Base-by-base conservation (phyloP, 2,329 filamentous ascomycete species). In the Xylaria sp. region DNA sequence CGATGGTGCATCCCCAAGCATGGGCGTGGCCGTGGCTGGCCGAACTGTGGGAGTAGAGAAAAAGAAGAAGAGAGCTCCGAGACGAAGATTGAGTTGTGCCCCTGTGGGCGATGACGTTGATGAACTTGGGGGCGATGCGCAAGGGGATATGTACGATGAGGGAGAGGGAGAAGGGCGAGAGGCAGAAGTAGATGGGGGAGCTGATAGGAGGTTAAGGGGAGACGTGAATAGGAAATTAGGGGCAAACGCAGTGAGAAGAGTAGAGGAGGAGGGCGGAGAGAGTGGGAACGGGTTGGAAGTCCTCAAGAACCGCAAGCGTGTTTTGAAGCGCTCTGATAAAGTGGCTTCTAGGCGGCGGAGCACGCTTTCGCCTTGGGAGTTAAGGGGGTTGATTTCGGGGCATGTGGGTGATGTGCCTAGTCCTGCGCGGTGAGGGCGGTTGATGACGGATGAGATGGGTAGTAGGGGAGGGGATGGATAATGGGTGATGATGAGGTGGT, bases 291-390 rank as follows among this genome's bases (percentile, higher is more conserved):
- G 25, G n/a, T 48, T 62, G 18, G 34, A 20, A 18, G 9, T 58
- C 37, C 25, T n/a, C 28, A 62, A 37, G 34, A 74, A 69, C 50
- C 68, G 74, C 51, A 72, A 74, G 60, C 78, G 80, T 3, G 84
- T 84, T 75, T 3, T 25, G 1, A 83, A 80, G 78, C 86, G 82
- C 77, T 84, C 79, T 75, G 89, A 78, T 79, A 90, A 82, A 82
- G 83, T 79, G 9, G 84, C 88, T 2, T 90, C 86, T 69, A 84
- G 91, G 76, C 85, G 92, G 76, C 86, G 92, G 78, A 94, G 91
- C 76, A 94, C 92, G 23, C 82, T 95, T 39, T 94, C 88, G 75
- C 89, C 91, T 2, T 91, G 91, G 84, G 92, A 95, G 80, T 80
- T 94, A 76, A 87, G 92, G 80, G 88, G 86, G 54, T 78, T 92